These are phyloP conservation scores for Hawksworthiomyces lignivorus DNA, from an alignment of 2,329 filamentous ascomycete genomes.

Conservation along the genomic window DNA sequence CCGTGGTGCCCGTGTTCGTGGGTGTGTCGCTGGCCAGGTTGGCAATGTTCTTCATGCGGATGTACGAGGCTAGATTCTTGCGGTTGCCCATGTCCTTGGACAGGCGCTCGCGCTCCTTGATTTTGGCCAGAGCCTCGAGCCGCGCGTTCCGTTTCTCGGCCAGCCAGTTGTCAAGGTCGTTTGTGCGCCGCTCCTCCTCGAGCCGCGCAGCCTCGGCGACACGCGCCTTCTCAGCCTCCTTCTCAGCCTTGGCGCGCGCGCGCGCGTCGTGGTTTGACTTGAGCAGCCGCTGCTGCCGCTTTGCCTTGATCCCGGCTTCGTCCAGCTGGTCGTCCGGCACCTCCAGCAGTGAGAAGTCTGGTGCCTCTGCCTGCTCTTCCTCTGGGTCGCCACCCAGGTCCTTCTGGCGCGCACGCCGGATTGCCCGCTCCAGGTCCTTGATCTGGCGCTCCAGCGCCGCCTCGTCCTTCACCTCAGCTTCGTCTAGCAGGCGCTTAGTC, in stretches of 20 bases:
- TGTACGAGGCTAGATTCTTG: constrained; percentile 91
- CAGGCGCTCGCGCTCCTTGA: constrained; percentile 87
- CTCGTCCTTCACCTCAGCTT: constrained; percentile 89
- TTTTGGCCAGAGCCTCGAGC: constrained; percentile 63
- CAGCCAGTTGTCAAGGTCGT: constrained; percentile 80
- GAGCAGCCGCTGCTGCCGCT: constrained; percentile 83
- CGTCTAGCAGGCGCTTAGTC: constrained; percentile 73
- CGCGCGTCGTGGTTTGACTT: constrained; percentile 94
- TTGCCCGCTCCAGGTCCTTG: constrained; percentile 81
- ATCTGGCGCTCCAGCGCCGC: constrained; percentile 74
- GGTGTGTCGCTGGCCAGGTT: constrained; percentile 89
- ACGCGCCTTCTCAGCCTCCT: constrained; percentile 83
- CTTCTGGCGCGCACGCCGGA: constrained; percentile 85
- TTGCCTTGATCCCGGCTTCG: constrained; percentile 83
- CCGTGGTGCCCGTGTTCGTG: constrained; percentile 24
- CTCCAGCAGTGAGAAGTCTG: constrained; percentile 82
- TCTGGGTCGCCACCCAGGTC: constrained; percentile 62
- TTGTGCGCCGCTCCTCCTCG: constrained; percentile 76
- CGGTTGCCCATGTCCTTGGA: constrained; percentile 94
- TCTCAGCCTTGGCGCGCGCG: constrained; percentile 89
- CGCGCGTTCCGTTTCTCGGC: constrained; percentile 71
- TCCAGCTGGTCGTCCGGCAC: constrained; percentile 88
- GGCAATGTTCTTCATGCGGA: constrained; percentile 96
- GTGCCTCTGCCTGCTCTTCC: constrained; percentile 68
- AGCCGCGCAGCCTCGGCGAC: constrained; percentile 73